Conservation (phyloP, 1,284 basidiomycete genomes). For the Ceratobasidium sp. region DNA sequence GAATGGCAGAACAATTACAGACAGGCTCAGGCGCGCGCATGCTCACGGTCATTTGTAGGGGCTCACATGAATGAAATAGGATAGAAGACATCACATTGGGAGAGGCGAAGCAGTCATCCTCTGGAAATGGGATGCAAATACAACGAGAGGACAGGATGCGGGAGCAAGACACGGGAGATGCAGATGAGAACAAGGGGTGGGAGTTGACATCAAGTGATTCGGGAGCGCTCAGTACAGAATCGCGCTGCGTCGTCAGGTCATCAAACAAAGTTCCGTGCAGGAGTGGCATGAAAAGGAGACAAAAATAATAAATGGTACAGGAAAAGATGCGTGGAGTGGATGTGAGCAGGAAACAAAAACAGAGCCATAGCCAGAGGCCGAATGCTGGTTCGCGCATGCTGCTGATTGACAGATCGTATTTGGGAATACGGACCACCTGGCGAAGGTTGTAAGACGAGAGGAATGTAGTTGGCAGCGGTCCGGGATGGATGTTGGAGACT, state of each 20-base stretch:
- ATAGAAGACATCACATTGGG: slow-evolving; percentile 27
- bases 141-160: neutral
- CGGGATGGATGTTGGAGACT: slow-evolving; percentile 25
- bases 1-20: too few species aligned
- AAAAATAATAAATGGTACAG: slow-evolving; percentile 23
- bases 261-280: slow-evolving; percentile 40
- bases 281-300: slow-evolving; percentile 17
- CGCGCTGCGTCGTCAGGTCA: slow-evolving; percentile 41
- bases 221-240: slow-evolving; percentile 9
- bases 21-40: neutral
- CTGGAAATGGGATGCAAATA: slow-evolving; percentile 40
- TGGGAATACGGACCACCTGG: slow-evolving; percentile 19
- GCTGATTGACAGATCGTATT: slow-evolving; percentile 25
- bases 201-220: slow-evolving; percentile 38
- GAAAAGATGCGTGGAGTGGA: slow-evolving; percentile 1
- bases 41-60: neutral
- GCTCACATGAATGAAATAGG: neutral
- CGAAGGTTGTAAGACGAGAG: neutral
- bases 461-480: slow-evolving; percentile 9
- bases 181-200: neutral
- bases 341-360: neutral
- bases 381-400: slow-evolving; percentile 34
- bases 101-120: slow-evolving; percentile 37
- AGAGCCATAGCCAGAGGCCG: slow-evolving; percentile 14
- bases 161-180: slow-evolving; percentile 12